Evolutionary conservation across 257 asterid genomes (phyloP).

Genomic region (Cynanchum wilfordii): DNA sequence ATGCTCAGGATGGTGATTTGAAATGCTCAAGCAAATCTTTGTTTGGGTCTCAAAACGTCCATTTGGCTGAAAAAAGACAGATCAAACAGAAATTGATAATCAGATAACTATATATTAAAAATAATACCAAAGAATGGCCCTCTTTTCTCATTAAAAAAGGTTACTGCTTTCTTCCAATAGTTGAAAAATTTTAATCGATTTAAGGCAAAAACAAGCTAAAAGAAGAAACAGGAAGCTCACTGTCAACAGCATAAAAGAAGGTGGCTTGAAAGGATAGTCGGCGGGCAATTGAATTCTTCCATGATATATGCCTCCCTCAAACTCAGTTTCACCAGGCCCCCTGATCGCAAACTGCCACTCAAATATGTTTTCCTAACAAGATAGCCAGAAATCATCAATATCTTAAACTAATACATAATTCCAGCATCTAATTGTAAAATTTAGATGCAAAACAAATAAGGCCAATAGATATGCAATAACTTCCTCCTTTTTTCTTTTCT

Average conservation of each 20-base stretch:
- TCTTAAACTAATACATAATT: background rate
- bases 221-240: conserved; percentile 27
- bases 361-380: conserved; percentile 67
- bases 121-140: background rate
- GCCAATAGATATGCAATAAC: background rate
- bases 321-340: conserved; percentile 76
- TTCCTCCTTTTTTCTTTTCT: background rate
- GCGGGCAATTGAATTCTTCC: conserved; percentile 89
- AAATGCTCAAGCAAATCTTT: conserved; percentile 95
- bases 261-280: conserved; percentile 87
- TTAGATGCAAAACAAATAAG: background rate
- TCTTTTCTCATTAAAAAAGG: background rate
- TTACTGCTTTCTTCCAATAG: background rate
- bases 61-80: conserved; percentile 55
- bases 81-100: conserved; percentile 14
- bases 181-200: background rate
- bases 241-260: conserved; percentile 81
- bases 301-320: conserved; percentile 87
- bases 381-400: background rate
- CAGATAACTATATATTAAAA: no score
- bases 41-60: conserved; percentile 97
- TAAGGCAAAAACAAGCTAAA: background rate
- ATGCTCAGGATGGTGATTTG: conserved; percentile 97
- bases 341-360: conserved; percentile 92
- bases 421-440: background rate